phyloP scores from a whole-genome alignment of 495 filamentous ascomycete species.

The Aspergillus nidulans region DNA sequence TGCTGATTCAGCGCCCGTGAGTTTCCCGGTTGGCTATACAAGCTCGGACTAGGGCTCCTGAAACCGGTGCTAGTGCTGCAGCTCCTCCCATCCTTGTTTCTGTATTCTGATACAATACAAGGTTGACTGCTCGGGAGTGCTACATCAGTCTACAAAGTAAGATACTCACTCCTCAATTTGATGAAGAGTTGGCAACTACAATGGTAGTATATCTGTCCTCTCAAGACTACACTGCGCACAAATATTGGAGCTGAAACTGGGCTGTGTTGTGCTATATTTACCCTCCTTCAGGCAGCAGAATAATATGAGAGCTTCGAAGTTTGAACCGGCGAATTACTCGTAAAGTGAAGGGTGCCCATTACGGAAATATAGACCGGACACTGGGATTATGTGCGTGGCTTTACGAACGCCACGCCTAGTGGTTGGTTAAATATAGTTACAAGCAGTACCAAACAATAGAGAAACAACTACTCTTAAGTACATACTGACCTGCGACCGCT shows the following conservation, averaged over 20 bases:
- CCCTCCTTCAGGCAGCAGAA: neutral
- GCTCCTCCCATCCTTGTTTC: slow-evolving; percentile 7
- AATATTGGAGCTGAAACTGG: neutral
- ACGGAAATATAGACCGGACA: neutral
- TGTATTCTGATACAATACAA: neutral
- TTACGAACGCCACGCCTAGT: neutral
- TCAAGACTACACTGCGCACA: too few species aligned
- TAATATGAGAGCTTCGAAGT: neutral
- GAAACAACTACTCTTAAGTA: too few species aligned
- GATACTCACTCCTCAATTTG: neutral
- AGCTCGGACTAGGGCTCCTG: slow-evolving; percentile 4
- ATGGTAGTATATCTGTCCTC: neutral
- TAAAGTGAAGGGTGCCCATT: neutral
- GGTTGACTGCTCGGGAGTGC: neutral
- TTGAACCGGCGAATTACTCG: neutral
- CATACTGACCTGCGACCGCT: too few species aligned
- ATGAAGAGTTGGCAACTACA: neutral
- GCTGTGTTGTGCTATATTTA: slow-evolving; percentile 3
- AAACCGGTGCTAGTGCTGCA: slow-evolving; percentile 2
- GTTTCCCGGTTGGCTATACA: slow-evolving; percentile 13
- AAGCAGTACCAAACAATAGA: too few species aligned
- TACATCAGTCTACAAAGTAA: neutral
- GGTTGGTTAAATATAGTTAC: too few species aligned
- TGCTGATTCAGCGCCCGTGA: slow-evolving; percentile 30
- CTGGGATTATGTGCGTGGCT: neutral